These are phyloP conservation scores for Lathyrus oleraceus DNA, from an alignment of 306 rosid species.

Conservation along the genomic window DNA sequence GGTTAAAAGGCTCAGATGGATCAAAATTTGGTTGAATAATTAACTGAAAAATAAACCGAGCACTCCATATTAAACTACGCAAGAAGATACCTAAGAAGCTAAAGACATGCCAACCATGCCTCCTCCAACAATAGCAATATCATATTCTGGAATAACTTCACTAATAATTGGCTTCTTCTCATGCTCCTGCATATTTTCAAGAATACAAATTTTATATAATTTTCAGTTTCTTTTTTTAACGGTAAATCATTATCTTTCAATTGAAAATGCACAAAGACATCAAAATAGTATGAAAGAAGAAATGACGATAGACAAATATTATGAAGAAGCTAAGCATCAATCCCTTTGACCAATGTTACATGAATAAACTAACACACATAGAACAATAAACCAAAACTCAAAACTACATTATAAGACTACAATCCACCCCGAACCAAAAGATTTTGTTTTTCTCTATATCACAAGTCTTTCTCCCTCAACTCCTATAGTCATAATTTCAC, in stretches of 20 bases:
- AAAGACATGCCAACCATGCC: conserved; percentile 96
- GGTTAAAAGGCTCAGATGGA: no score
- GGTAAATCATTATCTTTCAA: conserved; percentile 19
- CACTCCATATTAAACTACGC: no score
- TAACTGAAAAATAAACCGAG: no score
- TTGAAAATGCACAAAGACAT: conserved; percentile 21
- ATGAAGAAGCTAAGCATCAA: conserved; percentile 5
- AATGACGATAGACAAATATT: conserved; percentile 6
- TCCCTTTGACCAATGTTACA: conserved; percentile 1
- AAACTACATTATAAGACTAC: conserved; percentile 6
- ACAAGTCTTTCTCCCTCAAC: neutral
- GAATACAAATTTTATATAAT: conserved; percentile 21
- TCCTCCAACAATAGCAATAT: conserved; percentile 93
- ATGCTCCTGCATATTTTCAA: conserved; percentile 52
- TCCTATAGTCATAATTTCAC: neutral
- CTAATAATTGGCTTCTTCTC: conserved; percentile 42
- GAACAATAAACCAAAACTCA: neutral
- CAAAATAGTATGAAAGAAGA: neutral
- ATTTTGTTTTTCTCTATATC: neutral
- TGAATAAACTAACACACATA: conserved; percentile 3
- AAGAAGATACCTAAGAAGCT: conserved; percentile 81
- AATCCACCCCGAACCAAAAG: neutral
- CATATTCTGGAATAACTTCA: conserved; percentile 55
- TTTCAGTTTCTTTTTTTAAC: conserved; percentile 9
- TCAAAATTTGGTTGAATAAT: no score